Base-by-base conservation (phyloP, 176 grass and related monocot genomes). In the Pharus latifolius region DNA sequence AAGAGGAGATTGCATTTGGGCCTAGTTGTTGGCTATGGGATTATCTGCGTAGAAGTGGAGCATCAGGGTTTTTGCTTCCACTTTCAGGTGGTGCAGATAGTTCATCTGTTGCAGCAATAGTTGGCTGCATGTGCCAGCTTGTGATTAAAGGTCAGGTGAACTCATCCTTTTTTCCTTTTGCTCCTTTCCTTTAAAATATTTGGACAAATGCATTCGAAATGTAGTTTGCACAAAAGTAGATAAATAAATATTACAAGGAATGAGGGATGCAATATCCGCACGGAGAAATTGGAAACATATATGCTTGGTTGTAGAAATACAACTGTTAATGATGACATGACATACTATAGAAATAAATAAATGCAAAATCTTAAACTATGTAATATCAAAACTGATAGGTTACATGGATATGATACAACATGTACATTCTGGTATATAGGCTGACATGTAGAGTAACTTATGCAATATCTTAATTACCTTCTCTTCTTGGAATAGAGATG, bases 21-120 rank as follows among this genome's bases (percentile, higher is more conserved):
- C 94, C 94, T 80, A 93, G 94, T 69, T 98, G 89, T 82, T 98
- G 94, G 94, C 63, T 98, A 24, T 93, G 94, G 94, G 94, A 98
- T 88, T 98, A 98, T 87, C 56, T 98, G 44, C 67, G 94, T 60
- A 90, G 94, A 80, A 98, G 89, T 65, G 81, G 87, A 73, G 89
- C 94, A 43, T 93, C 89, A 5, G 94, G 94, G n/a, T 93, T 98
- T 82, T 70, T 98, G 81, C 94, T 98, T 83, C 94, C 94, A 46
- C 87, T 97, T 72, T 97, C 94, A 50, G 94, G 93, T 79, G 94
- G 94, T 26, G 94, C 94, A 0, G 94, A 97, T 87, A 97, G 94
- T 90, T 97, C 94, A 47, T 80, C 89, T 37, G 94, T 97, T 85
- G 94, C 94, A 20, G 94, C 94, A 56, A 92, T 97, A 65, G 89